These are phyloP conservation scores for Lactarius quietus DNA, from an alignment of 768 basidiomycete species.

Conservation along the genomic window DNA sequence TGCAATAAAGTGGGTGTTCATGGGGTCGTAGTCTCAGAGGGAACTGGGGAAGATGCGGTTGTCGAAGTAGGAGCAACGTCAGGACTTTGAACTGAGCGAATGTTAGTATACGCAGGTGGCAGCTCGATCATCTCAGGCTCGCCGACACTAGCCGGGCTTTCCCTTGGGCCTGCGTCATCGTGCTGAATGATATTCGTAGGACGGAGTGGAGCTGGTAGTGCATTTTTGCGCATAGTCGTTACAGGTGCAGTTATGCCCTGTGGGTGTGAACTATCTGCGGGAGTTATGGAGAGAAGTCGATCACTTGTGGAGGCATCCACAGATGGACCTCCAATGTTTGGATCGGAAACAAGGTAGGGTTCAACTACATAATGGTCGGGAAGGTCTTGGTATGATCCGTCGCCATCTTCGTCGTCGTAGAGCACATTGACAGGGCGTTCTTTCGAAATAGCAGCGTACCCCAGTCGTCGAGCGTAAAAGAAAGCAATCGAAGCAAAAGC, in stretches of 20 bases:
- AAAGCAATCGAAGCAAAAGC: constrained; percentile 41
- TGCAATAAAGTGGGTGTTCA: too few species aligned
- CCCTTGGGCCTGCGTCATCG: constrained; percentile 67
- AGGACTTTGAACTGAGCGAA: too few species aligned
- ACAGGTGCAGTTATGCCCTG: constrained; percentile 30
- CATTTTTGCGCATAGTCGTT: constrained; percentile 44
- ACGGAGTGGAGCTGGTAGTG: constrained; percentile 42
- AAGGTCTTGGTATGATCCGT: too few species aligned
- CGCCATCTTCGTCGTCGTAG: too few species aligned
- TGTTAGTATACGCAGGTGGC: too few species aligned
- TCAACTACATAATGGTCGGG: constrained; percentile 73
- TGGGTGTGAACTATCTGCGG: constrained; percentile 22
- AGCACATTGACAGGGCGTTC: too few species aligned
- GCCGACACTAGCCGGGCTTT: constrained; percentile 31
- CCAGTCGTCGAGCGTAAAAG: constrained; percentile 50
- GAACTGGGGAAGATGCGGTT: too few species aligned
- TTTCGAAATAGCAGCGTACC: constrained; percentile 34
- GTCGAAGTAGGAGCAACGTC: too few species aligned
- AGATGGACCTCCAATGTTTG: constrained; percentile 44
- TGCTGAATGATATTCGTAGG: constrained; percentile 82
- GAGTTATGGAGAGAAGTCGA: constrained; percentile 23
- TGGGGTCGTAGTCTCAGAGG: too few species aligned
- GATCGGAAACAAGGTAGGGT: constrained; percentile 68
- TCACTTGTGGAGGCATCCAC: constrained; percentile 33
- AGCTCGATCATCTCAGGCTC: too few species aligned